Evolutionary conservation across 148 eudicot species (phyloP), one percentile per base, ranked within the genome.

Genomic region (Fagopyrum esculentum): DNA sequence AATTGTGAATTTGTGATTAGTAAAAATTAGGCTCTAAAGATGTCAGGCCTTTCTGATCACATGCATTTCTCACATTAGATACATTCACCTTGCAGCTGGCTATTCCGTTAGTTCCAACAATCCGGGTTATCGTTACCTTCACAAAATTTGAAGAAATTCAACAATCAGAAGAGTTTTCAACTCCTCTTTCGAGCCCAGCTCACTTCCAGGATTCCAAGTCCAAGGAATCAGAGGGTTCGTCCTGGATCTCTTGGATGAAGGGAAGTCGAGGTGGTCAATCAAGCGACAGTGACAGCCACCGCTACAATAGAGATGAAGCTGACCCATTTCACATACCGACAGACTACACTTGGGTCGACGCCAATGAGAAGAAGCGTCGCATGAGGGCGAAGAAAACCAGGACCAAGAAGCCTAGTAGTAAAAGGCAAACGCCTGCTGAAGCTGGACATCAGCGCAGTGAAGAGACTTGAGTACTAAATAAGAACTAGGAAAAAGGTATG

Each of bases 121-220:
- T 93, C 55, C 76, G 96, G 77, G 98, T 93, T 29, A 47, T 93
- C 49, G 96, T 93, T 44, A 90, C 98, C 10, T 93, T 93, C 74
- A 86, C 98, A 1, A 93, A 93, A 78, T 90, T 93, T 11, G 98
- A 93, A 81, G 98, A 90, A 75, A 73, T 90, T 43, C 92, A 84
- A 78, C 87, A 92, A 0, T 5, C 77, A 68, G 98, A 93, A 44
- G 92, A 93, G 82, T 93, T 93, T 74, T 84, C 90, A 11, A 93
- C 98, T 35, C 98, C 98, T 13, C 98, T 93, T 76, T 90, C 98
- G 11, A 93, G 96, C 59, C 98, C 98, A 12, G 78, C 84, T 11
- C 56, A 73, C 30, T 73, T 51, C 55, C 75, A 51, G 51, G 75
- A 73, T 30, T 81, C 81, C 81, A 75, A 64, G 40, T 82, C 40